Evolutionary conservation across 768 basidiomycete species (phyloP).

Genomic region (Kwoniella bestiolae): DNA sequence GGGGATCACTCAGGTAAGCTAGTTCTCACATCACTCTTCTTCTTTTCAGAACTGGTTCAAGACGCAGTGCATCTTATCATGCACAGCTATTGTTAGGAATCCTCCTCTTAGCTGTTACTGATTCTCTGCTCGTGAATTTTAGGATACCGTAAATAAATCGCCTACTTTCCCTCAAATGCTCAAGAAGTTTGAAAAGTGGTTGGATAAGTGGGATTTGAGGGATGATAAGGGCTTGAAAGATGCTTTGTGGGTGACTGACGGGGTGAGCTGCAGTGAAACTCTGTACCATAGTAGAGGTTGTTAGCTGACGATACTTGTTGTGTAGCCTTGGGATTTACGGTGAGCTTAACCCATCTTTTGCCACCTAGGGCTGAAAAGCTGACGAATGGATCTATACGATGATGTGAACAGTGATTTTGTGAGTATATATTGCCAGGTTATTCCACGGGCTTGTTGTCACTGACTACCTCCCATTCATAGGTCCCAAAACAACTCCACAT

Average conservation of each 20-base stretch:
- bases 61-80: too few relatives aligned
- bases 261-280: constrained; percentile 35
- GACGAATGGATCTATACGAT: too few relatives aligned
- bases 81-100: too few relatives aligned
- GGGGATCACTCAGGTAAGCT: constrained; percentile 89
- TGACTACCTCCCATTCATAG: constrained; percentile 21
- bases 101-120: not conserved
- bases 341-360: too few relatives aligned
- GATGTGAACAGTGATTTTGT: not conserved
- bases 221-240: constrained; percentile 42
- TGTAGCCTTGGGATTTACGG: not conserved
- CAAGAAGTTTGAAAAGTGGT: constrained; percentile 67
- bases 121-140: constrained; percentile 1
- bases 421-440: not conserved
- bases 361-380: too few relatives aligned
- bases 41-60: too few relatives aligned
- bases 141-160: constrained; percentile 80
- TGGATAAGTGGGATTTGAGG: constrained; percentile 73
- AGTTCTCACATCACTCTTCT: constrained; percentile 44
- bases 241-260: constrained; percentile 55
- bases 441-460: not conserved
- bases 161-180: constrained; percentile 76
- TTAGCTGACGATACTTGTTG: not conserved
- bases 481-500: constrained; percentile 57
- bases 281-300: not conserved